A percentile compares a stretch with the other conserved stretches of the same genome.
phyloP scores from a whole-genome alignment of 768 basidiomycete species.

The Lactarius evosmus region DNA sequence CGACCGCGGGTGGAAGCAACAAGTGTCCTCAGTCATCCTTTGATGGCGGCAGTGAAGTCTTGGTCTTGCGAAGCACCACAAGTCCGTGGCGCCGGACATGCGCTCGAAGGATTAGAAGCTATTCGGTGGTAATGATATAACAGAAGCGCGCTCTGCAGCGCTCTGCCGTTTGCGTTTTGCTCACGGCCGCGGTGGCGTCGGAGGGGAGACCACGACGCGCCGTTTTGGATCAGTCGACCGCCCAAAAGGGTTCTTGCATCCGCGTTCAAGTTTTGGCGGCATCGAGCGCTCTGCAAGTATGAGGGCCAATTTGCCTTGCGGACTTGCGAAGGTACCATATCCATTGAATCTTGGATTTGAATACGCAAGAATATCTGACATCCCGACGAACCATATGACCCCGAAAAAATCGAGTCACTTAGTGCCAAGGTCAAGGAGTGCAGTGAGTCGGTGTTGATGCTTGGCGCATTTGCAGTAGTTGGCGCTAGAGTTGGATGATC shows the following conservation, averaged over 20 bases:
- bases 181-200: neutral
- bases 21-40: neutral
- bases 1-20: neutral
- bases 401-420: constrained; percentile 45
- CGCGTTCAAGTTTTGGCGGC: constrained; percentile 66
- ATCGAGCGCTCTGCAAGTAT: constrained; percentile 75
- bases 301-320: constrained; percentile 83
- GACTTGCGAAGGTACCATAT: constrained; percentile 87
- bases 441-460: constrained; percentile 30
- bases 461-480: constrained; percentile 23
- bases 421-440: constrained; percentile 30
- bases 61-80: constrained; percentile 60
- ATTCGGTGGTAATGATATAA: neutral
- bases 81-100: constrained; percentile 63
- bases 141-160: neutral
- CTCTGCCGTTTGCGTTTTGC: neutral
- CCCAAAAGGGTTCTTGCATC: constrained; percentile 61
- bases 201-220: constrained; percentile 41
- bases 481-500: constrained; percentile 38
- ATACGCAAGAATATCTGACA: constrained; percentile 82
- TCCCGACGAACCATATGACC: constrained; percentile 67
- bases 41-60: constrained; percentile 67
- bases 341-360: constrained; percentile 73
- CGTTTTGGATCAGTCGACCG: constrained; percentile 91
- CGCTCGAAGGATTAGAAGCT: constrained; percentile 95